These are phyloP conservation scores for Aureobasidium musti DNA, from an alignment of 2,329 filamentous ascomycete species.

Conservation along the genomic window DNA sequence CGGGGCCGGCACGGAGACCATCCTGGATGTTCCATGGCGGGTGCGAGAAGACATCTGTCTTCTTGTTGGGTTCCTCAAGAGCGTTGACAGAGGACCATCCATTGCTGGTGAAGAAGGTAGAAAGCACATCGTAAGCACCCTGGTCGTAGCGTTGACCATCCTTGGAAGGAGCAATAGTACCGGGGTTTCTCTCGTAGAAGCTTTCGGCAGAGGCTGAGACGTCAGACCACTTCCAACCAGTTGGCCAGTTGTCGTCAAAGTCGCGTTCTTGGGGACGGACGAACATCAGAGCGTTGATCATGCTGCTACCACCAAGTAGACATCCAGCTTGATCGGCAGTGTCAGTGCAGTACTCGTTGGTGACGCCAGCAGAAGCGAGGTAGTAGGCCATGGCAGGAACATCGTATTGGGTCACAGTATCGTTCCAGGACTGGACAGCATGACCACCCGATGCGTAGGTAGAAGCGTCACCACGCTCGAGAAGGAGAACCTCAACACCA, in stretches of 20 bases:
- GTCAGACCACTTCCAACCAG: constrained; percentile 55
- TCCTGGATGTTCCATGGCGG: constrained; percentile 53
- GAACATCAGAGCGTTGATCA: constrained; percentile 58
- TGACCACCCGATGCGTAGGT: constrained; percentile 24
- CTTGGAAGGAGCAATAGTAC: constrained; percentile 49
- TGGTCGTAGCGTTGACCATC: constrained; percentile 53
- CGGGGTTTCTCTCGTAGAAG: constrained; percentile 50
- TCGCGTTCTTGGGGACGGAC: constrained; percentile 57
- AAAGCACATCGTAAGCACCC: constrained; percentile 51
- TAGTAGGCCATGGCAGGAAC: constrained; percentile 44
- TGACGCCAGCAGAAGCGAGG: constrained; percentile 34
- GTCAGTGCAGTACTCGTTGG: constrained; percentile 35
- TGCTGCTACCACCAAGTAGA: constrained; percentile 55
- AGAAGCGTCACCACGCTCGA: constrained; percentile 55
- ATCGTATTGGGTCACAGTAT: constrained; percentile 43
- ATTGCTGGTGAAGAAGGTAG: constrained; percentile 55
- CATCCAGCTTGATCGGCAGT: constrained; percentile 45
- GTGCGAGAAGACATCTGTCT: constrained; percentile 53
- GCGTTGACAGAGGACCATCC: constrained; percentile 53
- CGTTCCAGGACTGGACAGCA: constrained; percentile 39
- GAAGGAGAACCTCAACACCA: constrained; percentile 55
- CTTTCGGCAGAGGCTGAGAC: constrained; percentile 51
- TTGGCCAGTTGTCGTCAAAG: constrained; percentile 54
- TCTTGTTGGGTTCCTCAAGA: constrained; percentile 50
- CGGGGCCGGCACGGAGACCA: constrained; percentile 55